Evolutionary conservation across 768 basidiomycete genomes (phyloP).

Genomic region (Hydnum rufescens): DNA sequence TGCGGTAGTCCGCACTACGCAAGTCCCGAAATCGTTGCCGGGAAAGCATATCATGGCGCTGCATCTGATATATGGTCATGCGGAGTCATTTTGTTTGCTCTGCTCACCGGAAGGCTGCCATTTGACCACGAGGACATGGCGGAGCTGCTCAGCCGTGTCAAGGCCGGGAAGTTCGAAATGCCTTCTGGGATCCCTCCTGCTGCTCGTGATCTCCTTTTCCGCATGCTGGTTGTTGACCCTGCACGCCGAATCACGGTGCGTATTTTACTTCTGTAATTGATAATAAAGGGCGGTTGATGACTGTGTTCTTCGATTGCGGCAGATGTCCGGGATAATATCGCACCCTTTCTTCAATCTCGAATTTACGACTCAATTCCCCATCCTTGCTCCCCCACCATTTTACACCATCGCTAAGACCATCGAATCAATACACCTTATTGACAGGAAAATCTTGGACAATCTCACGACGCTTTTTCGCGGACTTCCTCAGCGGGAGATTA

Average conservation of each 20-base stretch:
- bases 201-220: slow-evolving; percentile 56
- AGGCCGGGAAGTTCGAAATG: slow-evolving; percentile 50
- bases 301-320: not conserved
- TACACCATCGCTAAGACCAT: slow-evolving; percentile 52
- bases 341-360: slow-evolving; percentile 61
- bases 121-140: slow-evolving; percentile 80
- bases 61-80: slow-evolving; percentile 95
- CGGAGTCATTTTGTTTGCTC: slow-evolving; percentile 77
- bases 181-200: slow-evolving; percentile 44
- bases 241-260: slow-evolving; percentile 46
- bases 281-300: not conserved
- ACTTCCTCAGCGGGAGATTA: slow-evolving; percentile 51
- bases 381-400: slow-evolving; percentile 23
- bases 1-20: slow-evolving; percentile 95
- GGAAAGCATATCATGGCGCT: slow-evolving; percentile 64
- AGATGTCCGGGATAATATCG: slow-evolving; percentile 51
- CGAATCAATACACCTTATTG: slow-evolving; percentile 41
- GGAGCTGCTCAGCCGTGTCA: slow-evolving; percentile 63
- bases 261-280: too few relatives aligned
- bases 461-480: slow-evolving; percentile 84
- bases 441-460: slow-evolving; percentile 78
- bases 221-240: slow-evolving; percentile 66
- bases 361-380: slow-evolving; percentile 18
- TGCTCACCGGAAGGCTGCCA: slow-evolving; percentile 74
- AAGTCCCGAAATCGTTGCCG: slow-evolving; percentile 76